Evolutionary conservation across 2,329 filamentous ascomycete genomes (phyloP).

Genomic region (Microcyclospora pomicola): DNA sequence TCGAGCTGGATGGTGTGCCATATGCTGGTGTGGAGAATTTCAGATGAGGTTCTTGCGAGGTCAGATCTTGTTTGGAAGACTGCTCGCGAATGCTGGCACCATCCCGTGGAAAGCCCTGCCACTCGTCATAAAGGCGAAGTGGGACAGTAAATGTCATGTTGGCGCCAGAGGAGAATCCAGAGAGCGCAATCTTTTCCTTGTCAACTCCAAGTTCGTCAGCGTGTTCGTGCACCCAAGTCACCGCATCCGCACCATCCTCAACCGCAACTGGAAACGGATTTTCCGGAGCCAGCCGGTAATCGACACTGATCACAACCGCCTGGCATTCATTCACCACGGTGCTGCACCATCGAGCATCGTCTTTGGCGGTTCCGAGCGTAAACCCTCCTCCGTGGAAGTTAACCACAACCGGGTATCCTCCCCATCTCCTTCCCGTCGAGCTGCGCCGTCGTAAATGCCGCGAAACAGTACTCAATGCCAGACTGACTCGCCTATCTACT

Average conservation of each 20-base stretch:
- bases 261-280: slow-evolving; percentile 49
- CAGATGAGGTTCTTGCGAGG: too few species aligned
- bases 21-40: not conserved
- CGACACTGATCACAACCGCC: slow-evolving; percentile 47
- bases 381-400: slow-evolving; percentile 55
- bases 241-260: slow-evolving; percentile 48
- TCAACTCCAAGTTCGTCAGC: slow-evolving; percentile 44
- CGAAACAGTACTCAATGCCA: slow-evolving; percentile 9
- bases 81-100: slow-evolving; percentile 1
- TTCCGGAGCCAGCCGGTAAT: slow-evolving; percentile 48
- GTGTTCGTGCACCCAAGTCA: slow-evolving; percentile 44
- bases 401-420: slow-evolving; percentile 41
- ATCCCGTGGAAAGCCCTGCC: slow-evolving; percentile 19
- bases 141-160: slow-evolving; percentile 51
- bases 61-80: too few species aligned
- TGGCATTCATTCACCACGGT: slow-evolving; percentile 41
- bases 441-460: slow-evolving; percentile 11
- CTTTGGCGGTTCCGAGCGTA: slow-evolving; percentile 43
- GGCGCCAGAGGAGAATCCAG: slow-evolving; percentile 49
- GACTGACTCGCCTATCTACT: slow-evolving; percentile 10
- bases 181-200: slow-evolving; percentile 42
- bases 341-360: slow-evolving; percentile 47
- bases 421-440: slow-evolving; percentile 25
- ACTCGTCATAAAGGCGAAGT: slow-evolving; percentile 40
- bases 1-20: not conserved